phyloP scores from a whole-genome alignment of 257 asterid species.

The Ilex aquifolium region DNA sequence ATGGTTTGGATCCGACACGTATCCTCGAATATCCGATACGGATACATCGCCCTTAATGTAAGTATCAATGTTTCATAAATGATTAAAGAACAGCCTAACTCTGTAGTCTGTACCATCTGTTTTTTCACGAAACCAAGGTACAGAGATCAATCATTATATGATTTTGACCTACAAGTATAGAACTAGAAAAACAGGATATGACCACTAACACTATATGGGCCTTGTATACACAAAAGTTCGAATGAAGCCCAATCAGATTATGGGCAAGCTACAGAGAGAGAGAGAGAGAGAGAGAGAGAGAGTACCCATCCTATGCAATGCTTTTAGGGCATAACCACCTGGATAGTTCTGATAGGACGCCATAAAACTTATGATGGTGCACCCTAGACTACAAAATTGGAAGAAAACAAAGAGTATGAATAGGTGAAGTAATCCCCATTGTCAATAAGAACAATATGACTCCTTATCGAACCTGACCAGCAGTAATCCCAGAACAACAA shows the following conservation, averaged over 20 bases:
- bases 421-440: conserved; percentile 1
- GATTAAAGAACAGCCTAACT: no score
- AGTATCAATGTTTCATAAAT: no score
- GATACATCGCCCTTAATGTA: no score
- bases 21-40: no score
- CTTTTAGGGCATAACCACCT: conserved; percentile 70
- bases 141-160: no score
- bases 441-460: conserved; percentile 8
- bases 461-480: conserved; percentile 55
- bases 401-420: conserved; percentile 30
- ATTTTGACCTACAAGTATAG: no score
- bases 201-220: background rate
- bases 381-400: conserved; percentile 71
- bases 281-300: conserved; percentile 19
- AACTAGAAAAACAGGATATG: background rate
- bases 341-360: conserved; percentile 96
- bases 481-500: conserved; percentile 67
- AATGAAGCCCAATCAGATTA: no score
- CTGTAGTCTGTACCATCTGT: no score
- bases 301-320: conserved; percentile 70
- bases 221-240: no score
- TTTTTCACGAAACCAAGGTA: no score
- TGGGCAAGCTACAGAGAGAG: conserved; percentile 1
- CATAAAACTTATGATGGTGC: conserved; percentile 58
- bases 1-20: no score